Percentiles rank a stretch among this genome's conserved stretches.
Evolutionary conservation across 805 yeast genomes (phyloP).

Genomic region (Kuraishia capsulata): DNA sequence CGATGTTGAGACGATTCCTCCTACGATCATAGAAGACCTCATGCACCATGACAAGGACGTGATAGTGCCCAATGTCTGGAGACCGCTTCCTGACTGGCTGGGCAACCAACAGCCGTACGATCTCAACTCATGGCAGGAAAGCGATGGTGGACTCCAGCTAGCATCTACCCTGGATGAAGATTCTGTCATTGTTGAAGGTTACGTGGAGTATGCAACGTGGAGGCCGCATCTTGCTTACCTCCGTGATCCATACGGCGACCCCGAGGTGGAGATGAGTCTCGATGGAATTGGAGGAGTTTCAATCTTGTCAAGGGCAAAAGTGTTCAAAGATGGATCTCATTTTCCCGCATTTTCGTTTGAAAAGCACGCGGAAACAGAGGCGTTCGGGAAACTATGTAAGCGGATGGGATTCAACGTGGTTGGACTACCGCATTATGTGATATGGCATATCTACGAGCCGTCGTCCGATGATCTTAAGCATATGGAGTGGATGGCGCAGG

Average conservation of each 20-base stretch:
- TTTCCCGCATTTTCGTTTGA: conserved; percentile 96
- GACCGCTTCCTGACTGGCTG: conserved; percentile 81
- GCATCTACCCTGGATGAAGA: conserved; percentile 81
- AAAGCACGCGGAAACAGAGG: conserved; percentile 97
- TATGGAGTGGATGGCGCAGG: conserved; percentile 85
- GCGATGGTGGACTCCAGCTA: conserved; percentile 70
- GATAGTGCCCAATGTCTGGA: conserved; percentile 91
- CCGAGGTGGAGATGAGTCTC: conserved; percentile 83
- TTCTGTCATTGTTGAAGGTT: conserved; percentile 95
- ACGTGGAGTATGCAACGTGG: conserved; percentile 97
- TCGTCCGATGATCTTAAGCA: conserved; percentile 77
- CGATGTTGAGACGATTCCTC: conserved; percentile 87
- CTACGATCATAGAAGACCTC: conserved; percentile 78
- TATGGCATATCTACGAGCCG: conserved; percentile 97
- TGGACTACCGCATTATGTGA: conserved; percentile 90
- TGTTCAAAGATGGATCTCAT: conserved; percentile 82
- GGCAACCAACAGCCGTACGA: conserved; percentile 83
- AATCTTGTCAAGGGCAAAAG: conserved; percentile 77
- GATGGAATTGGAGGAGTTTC: conserved; percentile 99
- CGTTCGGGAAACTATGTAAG: conserved; percentile 84
- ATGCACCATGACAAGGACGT: conserved; percentile 90
- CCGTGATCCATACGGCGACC: conserved; percentile 92
- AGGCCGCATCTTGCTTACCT: conserved; percentile 93
- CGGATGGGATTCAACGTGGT: conserved; percentile 80
- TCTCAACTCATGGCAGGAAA: conserved; percentile 78